phyloP scores from a whole-genome alignment of 1,139 yeast genomes.

The Saccharomyces hybrid region DNA sequence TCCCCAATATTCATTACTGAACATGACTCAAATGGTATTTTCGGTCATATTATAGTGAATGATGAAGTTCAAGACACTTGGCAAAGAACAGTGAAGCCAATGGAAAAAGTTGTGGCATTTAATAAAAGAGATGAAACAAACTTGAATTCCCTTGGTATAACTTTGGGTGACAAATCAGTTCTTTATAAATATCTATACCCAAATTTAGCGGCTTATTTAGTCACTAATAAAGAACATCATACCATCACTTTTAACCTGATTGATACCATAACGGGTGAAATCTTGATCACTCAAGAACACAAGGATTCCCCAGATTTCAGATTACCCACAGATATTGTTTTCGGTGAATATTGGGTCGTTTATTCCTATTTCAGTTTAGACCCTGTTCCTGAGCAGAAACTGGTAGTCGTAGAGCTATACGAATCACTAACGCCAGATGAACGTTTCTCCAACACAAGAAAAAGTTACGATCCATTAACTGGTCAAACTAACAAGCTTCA shows the following conservation, averaged over 20 bases:
- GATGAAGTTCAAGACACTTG: conserved; percentile 26
- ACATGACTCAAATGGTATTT: conserved; percentile 20
- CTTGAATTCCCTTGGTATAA: conserved; percentile 62
- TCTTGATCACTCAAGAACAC: conserved; percentile 45
- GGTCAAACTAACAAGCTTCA: conserved; percentile 36
- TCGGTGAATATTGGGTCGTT: conserved; percentile 81
- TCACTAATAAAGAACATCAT: conserved; percentile 33
- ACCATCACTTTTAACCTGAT: conserved; percentile 44
- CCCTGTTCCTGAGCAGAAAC: conserved; percentile 44
- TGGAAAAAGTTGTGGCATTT: conserved; percentile 36
- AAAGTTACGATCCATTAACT: conserved; percentile 16
- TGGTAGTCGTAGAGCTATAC: conserved; percentile 72
- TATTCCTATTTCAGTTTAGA: conserved; percentile 52
- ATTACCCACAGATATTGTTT: conserved; percentile 45
- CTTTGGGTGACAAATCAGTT: conserved; percentile 64
- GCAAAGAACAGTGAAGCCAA: conserved; percentile 23
- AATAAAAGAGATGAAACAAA: conserved; percentile 37
- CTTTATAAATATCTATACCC: conserved; percentile 81
- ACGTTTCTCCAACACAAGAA: conserved; percentile 24
- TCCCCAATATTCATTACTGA: conserved; percentile 17
- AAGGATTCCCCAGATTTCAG: conserved; percentile 33
- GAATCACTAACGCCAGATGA: conserved; percentile 51
- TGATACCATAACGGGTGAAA: conserved; percentile 64
- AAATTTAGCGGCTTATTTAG: conserved; percentile 51
- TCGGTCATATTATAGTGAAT: conserved; percentile 24